phyloP scores from a whole-genome alignment of 768 basidiomycete species.

The Mrakia blollopis region DNA sequence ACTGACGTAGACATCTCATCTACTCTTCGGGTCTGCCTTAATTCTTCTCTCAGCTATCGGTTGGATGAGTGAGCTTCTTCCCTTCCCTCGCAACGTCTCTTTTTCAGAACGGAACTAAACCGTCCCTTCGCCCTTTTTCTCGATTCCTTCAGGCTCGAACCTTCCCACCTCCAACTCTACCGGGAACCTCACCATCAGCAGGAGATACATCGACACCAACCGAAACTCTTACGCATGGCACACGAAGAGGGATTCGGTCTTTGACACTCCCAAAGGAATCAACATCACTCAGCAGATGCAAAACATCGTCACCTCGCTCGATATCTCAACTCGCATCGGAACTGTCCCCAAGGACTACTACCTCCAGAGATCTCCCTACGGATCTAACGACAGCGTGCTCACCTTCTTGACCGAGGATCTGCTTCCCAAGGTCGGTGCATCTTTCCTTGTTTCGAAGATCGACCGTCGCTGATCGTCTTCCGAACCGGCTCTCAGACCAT shows the following conservation, averaged over 20 bases:
- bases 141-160: conserved; percentile 22
- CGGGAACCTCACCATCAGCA: not conserved
- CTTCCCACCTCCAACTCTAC: not conserved
- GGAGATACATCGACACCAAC: conserved; percentile 72
- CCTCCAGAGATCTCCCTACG: conserved; percentile 14
- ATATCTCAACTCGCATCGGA: not conserved
- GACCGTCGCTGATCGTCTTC: too few species aligned
- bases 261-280: not conserved
- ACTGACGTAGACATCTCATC: too few species aligned
- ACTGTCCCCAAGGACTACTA: conserved; percentile 7
- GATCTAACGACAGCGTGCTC: not conserved
- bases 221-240: conserved; percentile 55
- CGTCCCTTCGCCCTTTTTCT: not conserved
- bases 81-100: not conserved
- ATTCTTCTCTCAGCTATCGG: conserved; percentile 52
- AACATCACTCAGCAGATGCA: conserved; percentile 16
- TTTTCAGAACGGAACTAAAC: not conserved
- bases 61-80: conserved; percentile 56
- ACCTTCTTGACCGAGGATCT: not conserved
- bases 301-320: not conserved
- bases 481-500: too few species aligned
- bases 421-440: not conserved
- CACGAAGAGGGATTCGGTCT: not conserved
- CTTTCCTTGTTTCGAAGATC: too few species aligned
- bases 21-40: too few species aligned